phyloP scores from a whole-genome alignment of 768 basidiomycete genomes.

The Boletus speciosus region DNA sequence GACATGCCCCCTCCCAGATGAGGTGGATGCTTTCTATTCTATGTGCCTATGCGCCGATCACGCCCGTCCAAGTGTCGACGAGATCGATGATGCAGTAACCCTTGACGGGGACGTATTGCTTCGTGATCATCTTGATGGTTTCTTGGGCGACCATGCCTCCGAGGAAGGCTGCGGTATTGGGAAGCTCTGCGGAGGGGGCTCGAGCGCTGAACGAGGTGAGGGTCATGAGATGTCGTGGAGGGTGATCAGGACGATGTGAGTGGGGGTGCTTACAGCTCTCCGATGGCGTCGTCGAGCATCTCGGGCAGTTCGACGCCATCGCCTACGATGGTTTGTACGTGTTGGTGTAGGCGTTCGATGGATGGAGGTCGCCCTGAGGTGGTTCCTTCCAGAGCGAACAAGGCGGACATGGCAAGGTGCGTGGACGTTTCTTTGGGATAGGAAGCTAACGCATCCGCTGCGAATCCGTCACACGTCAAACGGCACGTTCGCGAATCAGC shows the following conservation, averaged over 20 bases:
- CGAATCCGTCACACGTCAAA: slow-evolving; percentile 1
- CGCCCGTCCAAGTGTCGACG: slow-evolving; percentile 72
- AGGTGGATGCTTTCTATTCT: not conserved
- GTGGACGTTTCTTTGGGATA: slow-evolving; percentile 58
- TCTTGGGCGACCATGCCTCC: slow-evolving; percentile 96
- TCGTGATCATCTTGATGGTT: slow-evolving; percentile 94
- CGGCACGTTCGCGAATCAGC: not conserved
- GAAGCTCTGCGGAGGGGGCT: slow-evolving; percentile 79
- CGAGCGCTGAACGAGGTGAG: slow-evolving; percentile 51
- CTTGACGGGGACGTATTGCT: slow-evolving; percentile 89
- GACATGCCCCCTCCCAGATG: not conserved
- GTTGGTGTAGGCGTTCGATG: slow-evolving; percentile 48
- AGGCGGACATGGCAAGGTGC: slow-evolving; percentile 72
- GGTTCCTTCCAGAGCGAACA: slow-evolving; percentile 34
- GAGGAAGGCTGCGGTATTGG: slow-evolving; percentile 89
- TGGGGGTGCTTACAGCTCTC: slow-evolving; percentile 65
- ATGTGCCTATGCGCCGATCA: slow-evolving; percentile 31
- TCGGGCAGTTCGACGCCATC: slow-evolving; percentile 49
- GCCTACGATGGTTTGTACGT: slow-evolving; percentile 51
- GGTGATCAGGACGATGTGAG: not conserved
- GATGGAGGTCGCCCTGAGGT: slow-evolving; percentile 38
- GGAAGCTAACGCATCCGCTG: slow-evolving; percentile 41
- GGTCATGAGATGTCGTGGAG: not conserved
- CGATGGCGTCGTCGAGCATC: slow-evolving; percentile 56
- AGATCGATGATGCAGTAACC: slow-evolving; percentile 85